Conservation (phyloP, 2,329 filamentous ascomycete species). For the Sphaerostilbella broomeana region DNA sequence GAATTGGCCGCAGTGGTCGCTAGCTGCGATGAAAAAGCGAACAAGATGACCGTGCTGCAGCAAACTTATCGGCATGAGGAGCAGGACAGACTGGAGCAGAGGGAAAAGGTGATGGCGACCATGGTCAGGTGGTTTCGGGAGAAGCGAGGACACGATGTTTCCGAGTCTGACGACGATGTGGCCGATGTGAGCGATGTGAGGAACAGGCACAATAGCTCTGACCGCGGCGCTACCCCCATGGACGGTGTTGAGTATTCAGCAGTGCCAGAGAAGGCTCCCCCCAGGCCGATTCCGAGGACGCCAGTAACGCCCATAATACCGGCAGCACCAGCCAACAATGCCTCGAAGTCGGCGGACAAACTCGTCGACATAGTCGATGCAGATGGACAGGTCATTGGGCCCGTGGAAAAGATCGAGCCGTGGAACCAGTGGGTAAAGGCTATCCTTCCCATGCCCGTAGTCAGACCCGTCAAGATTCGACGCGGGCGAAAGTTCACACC, state of each 20-base stretch:
- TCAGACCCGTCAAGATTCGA: constrained; percentile 36
- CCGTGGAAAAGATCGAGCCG: constrained; percentile 29
- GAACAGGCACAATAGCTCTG: constrained; percentile 8
- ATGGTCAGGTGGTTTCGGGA: constrained; percentile 30
- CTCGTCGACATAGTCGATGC: constrained; percentile 32
- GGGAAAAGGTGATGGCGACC: constrained; percentile 22
- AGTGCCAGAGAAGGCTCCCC: constrained; percentile 4
- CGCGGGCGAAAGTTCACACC: constrained; percentile 35
- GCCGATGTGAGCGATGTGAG: constrained; percentile 14
- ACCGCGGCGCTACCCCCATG: constrained; percentile 14
- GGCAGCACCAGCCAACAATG: neutral
- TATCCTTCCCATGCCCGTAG: constrained; percentile 32
- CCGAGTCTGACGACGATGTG: constrained; percentile 14
- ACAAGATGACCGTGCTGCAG: constrained; percentile 28
- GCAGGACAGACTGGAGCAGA: constrained; percentile 23
- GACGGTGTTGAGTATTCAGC: constrained; percentile 16
- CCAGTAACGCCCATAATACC: constrained; percentile 5
- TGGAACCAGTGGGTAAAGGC: constrained; percentile 36
- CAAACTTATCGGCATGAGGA: constrained; percentile 26
- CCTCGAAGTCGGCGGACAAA: constrained; percentile 10
- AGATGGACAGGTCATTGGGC: constrained; percentile 33
- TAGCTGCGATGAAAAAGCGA: constrained; percentile 26
- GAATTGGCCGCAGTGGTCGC: constrained; percentile 28
- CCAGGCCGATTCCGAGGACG: constrained; percentile 1
- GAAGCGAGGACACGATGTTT: constrained; percentile 22